Evolutionary conservation across 2,329 filamentous ascomycete genomes (phyloP).

Genomic region (Daldinia sp.): DNA sequence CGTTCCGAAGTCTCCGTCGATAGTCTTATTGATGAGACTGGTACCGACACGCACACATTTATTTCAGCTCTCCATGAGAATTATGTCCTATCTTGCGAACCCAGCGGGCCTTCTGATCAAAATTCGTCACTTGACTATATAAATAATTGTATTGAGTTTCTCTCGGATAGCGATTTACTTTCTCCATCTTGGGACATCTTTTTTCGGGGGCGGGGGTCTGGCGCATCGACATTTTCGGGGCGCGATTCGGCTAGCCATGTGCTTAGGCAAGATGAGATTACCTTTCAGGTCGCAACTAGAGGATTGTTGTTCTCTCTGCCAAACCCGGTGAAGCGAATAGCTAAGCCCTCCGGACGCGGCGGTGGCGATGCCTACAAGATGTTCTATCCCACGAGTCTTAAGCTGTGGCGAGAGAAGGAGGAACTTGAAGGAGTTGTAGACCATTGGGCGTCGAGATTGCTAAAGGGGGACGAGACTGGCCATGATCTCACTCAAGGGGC

Average conservation of each 20-base stretch:
- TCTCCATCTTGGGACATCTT: slow-evolving; percentile 77
- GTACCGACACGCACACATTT: slow-evolving; percentile 91
- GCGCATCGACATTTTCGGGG: slow-evolving; percentile 60
- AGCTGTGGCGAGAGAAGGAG: slow-evolving; percentile 85
- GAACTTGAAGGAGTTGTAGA: slow-evolving; percentile 82
- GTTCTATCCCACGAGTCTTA: slow-evolving; percentile 89
- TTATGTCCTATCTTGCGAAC: slow-evolving; percentile 85
- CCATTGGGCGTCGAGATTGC: slow-evolving; percentile 72
- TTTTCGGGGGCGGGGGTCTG: slow-evolving; percentile 70
- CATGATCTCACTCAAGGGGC: slow-evolving; percentile 60
- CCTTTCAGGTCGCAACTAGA: slow-evolving; percentile 89
- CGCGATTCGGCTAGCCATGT: slow-evolving; percentile 75
- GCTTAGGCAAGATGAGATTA: slow-evolving; percentile 91
- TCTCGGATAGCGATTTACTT: slow-evolving; percentile 90
- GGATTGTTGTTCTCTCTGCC: slow-evolving; percentile 89
- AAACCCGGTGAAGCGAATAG: slow-evolving; percentile 81
- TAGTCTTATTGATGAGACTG: slow-evolving; percentile 88
- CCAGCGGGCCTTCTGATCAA: slow-evolving; percentile 61
- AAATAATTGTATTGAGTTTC: slow-evolving; percentile 84
- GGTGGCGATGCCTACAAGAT: slow-evolving; percentile 81
- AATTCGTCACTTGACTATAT: slow-evolving; percentile 79
- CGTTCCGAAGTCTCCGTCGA: slow-evolving; percentile 76
- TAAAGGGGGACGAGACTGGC: slow-evolving; percentile 64
- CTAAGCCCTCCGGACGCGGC: slow-evolving; percentile 57
- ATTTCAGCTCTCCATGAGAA: slow-evolving; percentile 94